Percentiles rank a stretch among this genome's conserved stretches.
phyloP scores from a whole-genome alignment of 2,329 filamentous ascomycete species.

The Trichoderma brevicompactum region DNA sequence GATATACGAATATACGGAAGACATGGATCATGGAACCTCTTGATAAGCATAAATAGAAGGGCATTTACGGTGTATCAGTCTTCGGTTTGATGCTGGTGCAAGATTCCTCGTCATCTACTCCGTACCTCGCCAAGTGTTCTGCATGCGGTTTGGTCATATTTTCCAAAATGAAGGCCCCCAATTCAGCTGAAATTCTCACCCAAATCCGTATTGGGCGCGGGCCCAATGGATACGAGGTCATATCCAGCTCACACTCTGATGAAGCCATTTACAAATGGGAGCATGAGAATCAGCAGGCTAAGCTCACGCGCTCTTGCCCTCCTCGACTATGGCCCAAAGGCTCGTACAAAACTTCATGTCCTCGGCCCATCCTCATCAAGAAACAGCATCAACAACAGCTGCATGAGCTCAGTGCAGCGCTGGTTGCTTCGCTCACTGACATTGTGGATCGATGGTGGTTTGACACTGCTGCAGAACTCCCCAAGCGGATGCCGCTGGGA shows the following conservation, averaged over 20 bases:
- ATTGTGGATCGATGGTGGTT: constrained; percentile 48
- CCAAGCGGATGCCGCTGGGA: constrained; percentile 43
- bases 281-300: constrained; percentile 31
- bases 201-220: constrained; percentile 34
- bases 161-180: not conserved
- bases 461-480: constrained; percentile 39
- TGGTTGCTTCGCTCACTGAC: constrained; percentile 41
- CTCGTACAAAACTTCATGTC: constrained; percentile 37
- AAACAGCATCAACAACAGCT: constrained; percentile 40
- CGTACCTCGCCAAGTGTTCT: too few relatives aligned
- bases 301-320: constrained; percentile 35
- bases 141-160: not conserved
- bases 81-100: not conserved
- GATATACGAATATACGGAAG: not conserved
- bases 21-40: not conserved
- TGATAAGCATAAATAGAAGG: not conserved
- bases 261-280: constrained; percentile 29
- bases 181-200: constrained; percentile 3
- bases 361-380: constrained; percentile 43
- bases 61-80: not conserved
- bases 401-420: constrained; percentile 38
- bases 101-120: not conserved
- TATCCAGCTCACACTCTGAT: constrained; percentile 4
- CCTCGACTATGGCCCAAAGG: constrained; percentile 38
- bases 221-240: constrained; percentile 21